These are phyloP conservation scores for Leccinum subfulvum DNA, from an alignment of 1,284 basidiomycete species.

Conservation along the genomic window DNA sequence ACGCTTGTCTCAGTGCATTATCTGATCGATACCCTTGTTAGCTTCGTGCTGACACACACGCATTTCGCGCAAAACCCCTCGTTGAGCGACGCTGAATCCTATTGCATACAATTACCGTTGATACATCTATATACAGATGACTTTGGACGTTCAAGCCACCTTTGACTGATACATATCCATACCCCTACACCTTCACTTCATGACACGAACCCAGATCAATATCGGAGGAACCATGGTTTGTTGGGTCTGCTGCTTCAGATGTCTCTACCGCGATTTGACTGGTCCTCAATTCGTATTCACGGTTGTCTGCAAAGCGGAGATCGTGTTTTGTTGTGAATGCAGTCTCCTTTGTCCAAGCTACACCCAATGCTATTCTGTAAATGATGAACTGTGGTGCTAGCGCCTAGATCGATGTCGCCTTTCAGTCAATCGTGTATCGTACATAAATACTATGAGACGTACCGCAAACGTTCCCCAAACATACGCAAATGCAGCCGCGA, in stretches of 20 bases:
- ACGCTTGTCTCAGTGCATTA: neutral
- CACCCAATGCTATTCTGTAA: constrained; percentile 5
- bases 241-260: neutral
- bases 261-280: neutral
- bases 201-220: neutral
- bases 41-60: neutral
- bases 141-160: neutral
- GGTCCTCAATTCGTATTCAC: neutral
- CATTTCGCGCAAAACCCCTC: neutral
- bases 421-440: neutral
- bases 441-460: neutral
- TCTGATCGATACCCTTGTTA: neutral
- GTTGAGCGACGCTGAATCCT: neutral
- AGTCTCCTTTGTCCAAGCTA: constrained; percentile 6
- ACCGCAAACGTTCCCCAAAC: constrained; percentile 5
- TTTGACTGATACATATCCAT: neutral
- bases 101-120: neutral
- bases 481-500: neutral
- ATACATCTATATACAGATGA: neutral
- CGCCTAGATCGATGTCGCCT: neutral
- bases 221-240: neutral
- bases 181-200: neutral
- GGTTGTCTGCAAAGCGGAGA: constrained; percentile 4
- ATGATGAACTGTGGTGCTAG: constrained; percentile 10
- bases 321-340: neutral